phyloP scores from a whole-genome alignment of 192 early-diverging fungal species.

The Gonapodya prolifera region DNA sequence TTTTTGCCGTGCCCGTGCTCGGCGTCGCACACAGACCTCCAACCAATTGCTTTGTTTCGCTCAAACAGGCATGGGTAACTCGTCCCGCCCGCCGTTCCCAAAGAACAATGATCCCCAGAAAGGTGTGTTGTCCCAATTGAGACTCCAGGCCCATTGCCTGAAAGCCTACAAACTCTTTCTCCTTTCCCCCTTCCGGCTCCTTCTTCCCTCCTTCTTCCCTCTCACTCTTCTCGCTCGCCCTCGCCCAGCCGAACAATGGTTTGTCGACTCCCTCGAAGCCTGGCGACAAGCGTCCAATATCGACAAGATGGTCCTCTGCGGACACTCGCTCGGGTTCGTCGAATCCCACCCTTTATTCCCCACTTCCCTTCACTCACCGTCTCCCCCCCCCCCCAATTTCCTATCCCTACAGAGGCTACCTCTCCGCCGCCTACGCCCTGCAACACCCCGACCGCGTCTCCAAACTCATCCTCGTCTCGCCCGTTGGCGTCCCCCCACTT shows the following conservation, averaged over 20 bases:
- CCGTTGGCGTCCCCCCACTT: constrained; percentile 56
- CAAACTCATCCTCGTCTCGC: constrained; percentile 76
- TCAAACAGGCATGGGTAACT: constrained; percentile 88
- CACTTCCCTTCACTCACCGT: constrained; percentile 1
- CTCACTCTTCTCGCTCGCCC: background rate
- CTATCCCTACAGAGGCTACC: constrained; percentile 62
- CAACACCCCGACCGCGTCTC: constrained; percentile 77
- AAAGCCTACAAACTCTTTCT: too few species aligned
- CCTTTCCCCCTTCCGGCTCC: too few species aligned
- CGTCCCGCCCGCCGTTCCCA: constrained; percentile 58
- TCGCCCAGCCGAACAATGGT: constrained; percentile 52
- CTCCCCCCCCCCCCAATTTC: constrained; percentile 29
- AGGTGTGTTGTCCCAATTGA: too few species aligned
- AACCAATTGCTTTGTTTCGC: too few species aligned
- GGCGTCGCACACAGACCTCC: too few species aligned
- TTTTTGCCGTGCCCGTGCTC: too few species aligned
- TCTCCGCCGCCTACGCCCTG: constrained; percentile 70
- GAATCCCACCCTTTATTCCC: background rate
- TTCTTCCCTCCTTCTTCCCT: too few species aligned
- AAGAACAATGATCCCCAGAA: constrained; percentile 6
- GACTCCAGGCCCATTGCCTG: too few species aligned
- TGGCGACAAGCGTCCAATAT: constrained; percentile 69
- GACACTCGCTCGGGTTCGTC: constrained; percentile 20
- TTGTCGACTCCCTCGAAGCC: constrained; percentile 79
- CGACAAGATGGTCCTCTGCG: constrained; percentile 72